Conservation (phyloP, 768 basidiomycete species). For the Termitomyces sp. region DNA sequence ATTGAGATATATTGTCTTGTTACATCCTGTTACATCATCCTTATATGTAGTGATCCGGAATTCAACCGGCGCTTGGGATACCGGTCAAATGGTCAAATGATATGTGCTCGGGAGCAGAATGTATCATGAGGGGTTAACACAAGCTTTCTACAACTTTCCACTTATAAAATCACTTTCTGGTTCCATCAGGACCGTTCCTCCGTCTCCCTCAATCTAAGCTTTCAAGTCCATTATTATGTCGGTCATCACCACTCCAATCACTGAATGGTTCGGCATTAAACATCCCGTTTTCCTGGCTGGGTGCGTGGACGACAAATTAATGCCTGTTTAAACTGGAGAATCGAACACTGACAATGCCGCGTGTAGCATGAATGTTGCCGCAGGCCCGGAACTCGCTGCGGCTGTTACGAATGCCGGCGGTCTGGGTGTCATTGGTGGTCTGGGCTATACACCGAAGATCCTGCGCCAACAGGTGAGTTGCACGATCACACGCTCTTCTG, state of each 20-base stretch:
- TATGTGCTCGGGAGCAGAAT: background rate
- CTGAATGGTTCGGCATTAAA: slow-evolving; percentile 83
- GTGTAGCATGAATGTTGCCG: slow-evolving; percentile 45
- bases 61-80: background rate
- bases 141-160: background rate
- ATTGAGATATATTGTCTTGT: too few relatives aligned
- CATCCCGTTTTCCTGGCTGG: slow-evolving; percentile 88
- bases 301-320: slow-evolving; percentile 22
- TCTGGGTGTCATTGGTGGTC: slow-evolving; percentile 88
- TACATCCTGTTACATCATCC: too few relatives aligned
- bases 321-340: background rate
- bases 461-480: slow-evolving; percentile 68
- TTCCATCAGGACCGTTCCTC: background rate
- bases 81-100: slow-evolving; percentile 3
- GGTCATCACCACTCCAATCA: slow-evolving; percentile 78
- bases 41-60: too few relatives aligned
- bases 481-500: slow-evolving; percentile 2
- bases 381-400: slow-evolving; percentile 80
- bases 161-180: slow-evolving; percentile 11
- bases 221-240: slow-evolving; percentile 49
- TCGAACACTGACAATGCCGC: slow-evolving; percentile 1
- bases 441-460: slow-evolving; percentile 82
- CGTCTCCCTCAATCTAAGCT: background rate
- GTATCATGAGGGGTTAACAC: slow-evolving; percentile 16
- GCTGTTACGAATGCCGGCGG: slow-evolving; percentile 95